phyloP scores from a whole-genome alignment of 257 asterid species.

The Solanum lycopersicoides region DNA sequence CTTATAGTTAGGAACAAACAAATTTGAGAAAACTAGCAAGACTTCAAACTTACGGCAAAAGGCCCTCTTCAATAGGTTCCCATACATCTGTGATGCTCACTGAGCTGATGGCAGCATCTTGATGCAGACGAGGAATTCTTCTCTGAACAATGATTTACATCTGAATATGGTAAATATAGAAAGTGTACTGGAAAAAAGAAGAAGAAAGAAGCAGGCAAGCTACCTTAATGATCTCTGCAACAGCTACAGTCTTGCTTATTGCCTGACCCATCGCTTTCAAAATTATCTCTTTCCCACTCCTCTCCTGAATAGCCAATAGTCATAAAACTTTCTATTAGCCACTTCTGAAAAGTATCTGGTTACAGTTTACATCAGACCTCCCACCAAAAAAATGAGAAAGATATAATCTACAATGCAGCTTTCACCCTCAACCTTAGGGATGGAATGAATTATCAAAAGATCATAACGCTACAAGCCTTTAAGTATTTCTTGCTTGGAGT shows the following conservation, averaged over 20 bases:
- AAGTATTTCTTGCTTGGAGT: not conserved
- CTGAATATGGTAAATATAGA: not conserved
- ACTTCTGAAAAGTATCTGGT: not conserved
- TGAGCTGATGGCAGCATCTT: constrained; percentile 82
- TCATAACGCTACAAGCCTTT: not conserved
- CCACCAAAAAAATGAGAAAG: not conserved
- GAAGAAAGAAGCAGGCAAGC: not conserved
- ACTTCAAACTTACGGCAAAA: constrained; percentile 55
- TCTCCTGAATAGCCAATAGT: constrained; percentile 37
- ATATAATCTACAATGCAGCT: not conserved
- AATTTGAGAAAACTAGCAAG: not conserved
- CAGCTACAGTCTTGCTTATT: constrained; percentile 78
- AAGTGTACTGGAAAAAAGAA: not conserved
- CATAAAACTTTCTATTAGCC: not conserved
- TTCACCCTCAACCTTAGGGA: not conserved
- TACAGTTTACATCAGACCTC: not conserved
- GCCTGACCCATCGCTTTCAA: constrained; percentile 98
- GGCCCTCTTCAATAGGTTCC: constrained; percentile 99
- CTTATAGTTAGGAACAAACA: not conserved
- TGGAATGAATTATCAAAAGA: not conserved
- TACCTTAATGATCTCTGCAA: constrained; percentile 82
- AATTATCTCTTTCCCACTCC: constrained; percentile 66
- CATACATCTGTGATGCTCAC: constrained; percentile 82
- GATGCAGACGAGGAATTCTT: constrained; percentile 77
- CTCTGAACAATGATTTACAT: constrained; percentile 28